Evolutionary conservation across 2,329 filamentous ascomycete species (phyloP).

Genomic region (Aspergillus sp.): DNA sequence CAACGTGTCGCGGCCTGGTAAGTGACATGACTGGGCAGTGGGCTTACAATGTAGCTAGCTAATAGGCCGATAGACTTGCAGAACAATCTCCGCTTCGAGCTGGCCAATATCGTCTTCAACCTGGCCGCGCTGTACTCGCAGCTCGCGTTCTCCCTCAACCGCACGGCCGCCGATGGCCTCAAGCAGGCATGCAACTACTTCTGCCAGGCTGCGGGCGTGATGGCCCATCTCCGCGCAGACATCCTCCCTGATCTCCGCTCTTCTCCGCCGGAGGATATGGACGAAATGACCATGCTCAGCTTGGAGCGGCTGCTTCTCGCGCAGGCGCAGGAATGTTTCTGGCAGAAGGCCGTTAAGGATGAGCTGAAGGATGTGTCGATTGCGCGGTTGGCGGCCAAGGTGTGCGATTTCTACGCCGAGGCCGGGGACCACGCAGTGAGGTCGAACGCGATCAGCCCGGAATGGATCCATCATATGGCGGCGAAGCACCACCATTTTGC

Average conservation of each 20-base stretch:
- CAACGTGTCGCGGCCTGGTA: conserved; percentile 62
- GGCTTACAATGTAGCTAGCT: background rate
- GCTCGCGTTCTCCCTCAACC: conserved; percentile 71
- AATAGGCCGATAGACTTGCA: conserved; percentile 40
- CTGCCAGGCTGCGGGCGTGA: conserved; percentile 73
- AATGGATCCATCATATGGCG: conserved; percentile 97
- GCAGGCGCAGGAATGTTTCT: conserved; percentile 94
- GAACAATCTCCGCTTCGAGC: conserved; percentile 67
- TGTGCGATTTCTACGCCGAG: conserved; percentile 80
- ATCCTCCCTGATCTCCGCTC: conserved; percentile 75
- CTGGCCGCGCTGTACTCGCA: conserved; percentile 89
- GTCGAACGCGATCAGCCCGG: conserved; percentile 79
- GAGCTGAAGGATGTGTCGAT: conserved; percentile 86
- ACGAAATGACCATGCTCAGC: conserved; percentile 73
- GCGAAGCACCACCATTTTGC: conserved; percentile 97
- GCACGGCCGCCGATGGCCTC: conserved; percentile 68
- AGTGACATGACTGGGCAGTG: conserved; percentile 10
- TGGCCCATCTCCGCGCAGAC: conserved; percentile 64
- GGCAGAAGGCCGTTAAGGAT: conserved; percentile 94
- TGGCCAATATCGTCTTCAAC: conserved; percentile 88
- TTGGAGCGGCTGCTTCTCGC: conserved; percentile 76
- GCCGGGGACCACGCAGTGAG: conserved; percentile 80
- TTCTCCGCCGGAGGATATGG: conserved; percentile 90
- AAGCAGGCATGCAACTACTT: conserved; percentile 87
- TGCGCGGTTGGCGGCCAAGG: conserved; percentile 78